A percentile compares a stretch with the other conserved stretches of the same genome.
phyloP scores from a whole-genome alignment of 371 early-diverging fungal species.

The Mucor plumbeus region DNA sequence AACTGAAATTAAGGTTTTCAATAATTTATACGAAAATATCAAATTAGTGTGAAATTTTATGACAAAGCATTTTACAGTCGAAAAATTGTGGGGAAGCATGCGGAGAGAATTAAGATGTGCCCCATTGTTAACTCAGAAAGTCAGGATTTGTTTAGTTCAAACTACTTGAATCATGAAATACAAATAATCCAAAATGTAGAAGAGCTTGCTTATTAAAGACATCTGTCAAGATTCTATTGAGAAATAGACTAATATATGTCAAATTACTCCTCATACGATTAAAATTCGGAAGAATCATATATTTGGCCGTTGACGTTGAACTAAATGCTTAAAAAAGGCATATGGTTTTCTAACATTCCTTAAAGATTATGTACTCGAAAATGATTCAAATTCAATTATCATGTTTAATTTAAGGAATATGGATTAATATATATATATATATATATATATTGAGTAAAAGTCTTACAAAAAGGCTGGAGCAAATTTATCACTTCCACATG shows the following conservation, averaged over 20 bases:
- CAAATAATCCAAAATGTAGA: neutral
- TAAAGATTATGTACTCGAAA: too few relatives aligned
- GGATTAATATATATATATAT: too few relatives aligned
- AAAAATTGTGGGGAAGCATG: neutral
- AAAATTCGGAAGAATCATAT: too few relatives aligned
- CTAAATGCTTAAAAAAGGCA: too few relatives aligned
- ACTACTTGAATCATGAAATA: neutral
- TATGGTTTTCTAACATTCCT: too few relatives aligned
- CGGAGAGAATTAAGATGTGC: neutral
- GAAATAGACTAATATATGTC: neutral
- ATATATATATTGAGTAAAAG: too few relatives aligned
- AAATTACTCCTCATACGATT: neutral
- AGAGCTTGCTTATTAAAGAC: neutral
- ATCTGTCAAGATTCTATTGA: neutral
- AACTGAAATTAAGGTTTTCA: neutral
- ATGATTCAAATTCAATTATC: too few relatives aligned
- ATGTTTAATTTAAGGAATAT: too few relatives aligned
- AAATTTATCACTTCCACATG: too few relatives aligned
- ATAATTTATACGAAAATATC: neutral
- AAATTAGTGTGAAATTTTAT: slow-evolving; percentile 11
- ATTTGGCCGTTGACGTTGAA: too few relatives aligned
- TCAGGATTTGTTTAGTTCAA: neutral
- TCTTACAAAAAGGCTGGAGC: too few relatives aligned
- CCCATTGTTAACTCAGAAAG: neutral
- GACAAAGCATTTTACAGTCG: slow-evolving; percentile 1